These are phyloP conservation scores for Ustilago esculenta DNA, from an alignment of 1,284 basidiomycete species.

Conservation along the genomic window DNA sequence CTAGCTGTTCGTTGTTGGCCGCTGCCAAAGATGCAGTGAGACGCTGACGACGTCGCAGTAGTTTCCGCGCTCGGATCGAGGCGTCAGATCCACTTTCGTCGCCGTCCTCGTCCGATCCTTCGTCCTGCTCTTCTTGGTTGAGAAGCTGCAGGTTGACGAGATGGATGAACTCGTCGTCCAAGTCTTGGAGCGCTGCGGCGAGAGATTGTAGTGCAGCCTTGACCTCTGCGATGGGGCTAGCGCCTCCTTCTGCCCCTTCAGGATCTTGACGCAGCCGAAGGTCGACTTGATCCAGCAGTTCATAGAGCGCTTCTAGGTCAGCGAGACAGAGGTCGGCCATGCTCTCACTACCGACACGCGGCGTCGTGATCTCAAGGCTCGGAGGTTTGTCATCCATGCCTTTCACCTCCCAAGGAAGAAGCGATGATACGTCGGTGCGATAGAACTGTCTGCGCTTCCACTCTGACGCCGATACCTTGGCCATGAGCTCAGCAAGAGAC, in stretches of 20 bases:
- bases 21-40: slow-evolving; percentile 28
- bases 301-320: slow-evolving; percentile 51
- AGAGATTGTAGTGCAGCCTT: slow-evolving; percentile 46
- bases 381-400: slow-evolving; percentile 57
- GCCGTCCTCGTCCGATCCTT: slow-evolving; percentile 27
- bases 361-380: slow-evolving; percentile 60
- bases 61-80: slow-evolving; percentile 31
- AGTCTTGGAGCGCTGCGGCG: slow-evolving; percentile 44
- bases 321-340: slow-evolving; percentile 43
- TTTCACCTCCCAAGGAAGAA: slow-evolving; percentile 59
- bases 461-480: slow-evolving; percentile 55
- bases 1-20: slow-evolving; percentile 19
- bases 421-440: slow-evolving; percentile 42
- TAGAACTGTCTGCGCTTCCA: slow-evolving; percentile 53
- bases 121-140: slow-evolving; percentile 34
- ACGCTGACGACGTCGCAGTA: slow-evolving; percentile 23
- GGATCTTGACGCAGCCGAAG: slow-evolving; percentile 25
- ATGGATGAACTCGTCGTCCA: slow-evolving; percentile 54
- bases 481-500: slow-evolving; percentile 64
- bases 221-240: slow-evolving; percentile 50
- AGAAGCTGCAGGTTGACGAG: slow-evolving; percentile 56
- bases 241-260: neutral
- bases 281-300: slow-evolving; percentile 53
- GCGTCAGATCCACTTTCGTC: slow-evolving; percentile 44
- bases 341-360: slow-evolving; percentile 34